These are phyloP conservation scores for Pilasporangium apinafurcum DNA, from an alignment of 352 stramenopile genomes.

Conservation along the genomic window DNA sequence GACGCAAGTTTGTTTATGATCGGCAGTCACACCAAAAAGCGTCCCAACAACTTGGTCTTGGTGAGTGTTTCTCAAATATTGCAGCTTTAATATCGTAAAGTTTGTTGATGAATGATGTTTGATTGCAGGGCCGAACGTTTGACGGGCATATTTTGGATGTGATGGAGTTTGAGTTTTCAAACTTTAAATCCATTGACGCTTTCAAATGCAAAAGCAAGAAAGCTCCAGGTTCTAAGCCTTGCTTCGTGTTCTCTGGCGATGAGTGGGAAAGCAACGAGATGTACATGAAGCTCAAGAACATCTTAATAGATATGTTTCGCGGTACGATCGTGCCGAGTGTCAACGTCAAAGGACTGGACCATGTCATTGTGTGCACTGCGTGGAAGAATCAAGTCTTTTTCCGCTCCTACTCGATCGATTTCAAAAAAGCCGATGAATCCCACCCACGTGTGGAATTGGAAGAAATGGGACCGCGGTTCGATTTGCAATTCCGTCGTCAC, in stretches of 20 bases:
- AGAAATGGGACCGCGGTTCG: conserved; percentile 87
- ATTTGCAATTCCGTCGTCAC: conserved; percentile 90
- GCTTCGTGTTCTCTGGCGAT: conserved; percentile 95
- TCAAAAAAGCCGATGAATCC: conserved; percentile 87
- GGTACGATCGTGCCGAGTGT: conserved; percentile 95
- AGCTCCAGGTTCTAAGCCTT: conserved; percentile 92
- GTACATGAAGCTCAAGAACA: conserved; percentile 93
- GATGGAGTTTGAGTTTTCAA: conserved; percentile 95
- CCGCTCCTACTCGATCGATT: conserved; percentile 94
- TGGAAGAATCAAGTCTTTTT: conserved; percentile 92
- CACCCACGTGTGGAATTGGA: conserved; percentile 85
- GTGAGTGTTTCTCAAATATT: too few species aligned
- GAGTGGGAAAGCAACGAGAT: conserved; percentile 89
- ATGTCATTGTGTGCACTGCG: conserved; percentile 96
- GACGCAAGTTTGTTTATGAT: conserved; percentile 96
- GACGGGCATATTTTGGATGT: conserved; percentile 98
- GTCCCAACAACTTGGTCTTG: conserved; percentile 97
- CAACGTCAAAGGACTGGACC: conserved; percentile 94
- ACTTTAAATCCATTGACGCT: conserved; percentile 92
- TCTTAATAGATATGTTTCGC: conserved; percentile 96
- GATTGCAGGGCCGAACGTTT: conserved; percentile 90
- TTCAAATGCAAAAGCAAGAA: conserved; percentile 92
- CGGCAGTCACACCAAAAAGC: conserved; percentile 98
- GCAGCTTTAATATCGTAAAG: neutral
- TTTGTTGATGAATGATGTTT: neutral